These are phyloP conservation scores for Solanum chacoense DNA, from an alignment of 305 asterid genomes.

Conservation along the genomic window DNA sequence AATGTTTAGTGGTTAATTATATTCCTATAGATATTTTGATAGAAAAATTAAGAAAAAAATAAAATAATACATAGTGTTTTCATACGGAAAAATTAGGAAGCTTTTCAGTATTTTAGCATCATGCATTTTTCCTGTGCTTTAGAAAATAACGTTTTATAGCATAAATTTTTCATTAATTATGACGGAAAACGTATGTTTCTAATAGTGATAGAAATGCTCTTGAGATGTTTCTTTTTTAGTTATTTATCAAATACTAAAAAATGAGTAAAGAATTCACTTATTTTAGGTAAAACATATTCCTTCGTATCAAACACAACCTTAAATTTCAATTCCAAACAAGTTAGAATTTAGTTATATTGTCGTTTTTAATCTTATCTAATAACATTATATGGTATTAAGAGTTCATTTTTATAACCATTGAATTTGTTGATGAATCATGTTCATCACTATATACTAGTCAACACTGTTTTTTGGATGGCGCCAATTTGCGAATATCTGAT, in stretches of 20 bases:
- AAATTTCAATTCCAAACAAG: not conserved
- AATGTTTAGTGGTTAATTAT: not conserved
- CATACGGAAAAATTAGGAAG: not conserved
- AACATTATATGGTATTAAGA: not conserved
- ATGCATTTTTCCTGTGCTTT: not conserved
- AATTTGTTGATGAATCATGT: not conserved
- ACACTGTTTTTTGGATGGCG: not conserved
- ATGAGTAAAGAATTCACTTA: no score
- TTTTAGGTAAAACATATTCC: not conserved
- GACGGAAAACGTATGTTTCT: not conserved
- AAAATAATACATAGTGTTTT: not conserved
- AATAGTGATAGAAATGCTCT: not conserved
- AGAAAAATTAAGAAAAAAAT: no score
- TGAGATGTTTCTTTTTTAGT: not conserved
- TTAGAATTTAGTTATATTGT: not conserved
- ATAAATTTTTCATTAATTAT: no score
- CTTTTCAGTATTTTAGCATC: no score
- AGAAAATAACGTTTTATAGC: no score
- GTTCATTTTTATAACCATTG: not conserved
- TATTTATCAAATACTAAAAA: no score
- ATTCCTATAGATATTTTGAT: not conserved
- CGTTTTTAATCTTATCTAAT: not conserved
- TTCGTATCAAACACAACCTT: not conserved
- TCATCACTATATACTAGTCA: not conserved
- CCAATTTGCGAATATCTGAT: slow-evolving; percentile 1